These are phyloP conservation scores for Monosporozyma aerobia DNA, from an alignment of 805 yeast genomes.

Conservation along the genomic window DNA sequence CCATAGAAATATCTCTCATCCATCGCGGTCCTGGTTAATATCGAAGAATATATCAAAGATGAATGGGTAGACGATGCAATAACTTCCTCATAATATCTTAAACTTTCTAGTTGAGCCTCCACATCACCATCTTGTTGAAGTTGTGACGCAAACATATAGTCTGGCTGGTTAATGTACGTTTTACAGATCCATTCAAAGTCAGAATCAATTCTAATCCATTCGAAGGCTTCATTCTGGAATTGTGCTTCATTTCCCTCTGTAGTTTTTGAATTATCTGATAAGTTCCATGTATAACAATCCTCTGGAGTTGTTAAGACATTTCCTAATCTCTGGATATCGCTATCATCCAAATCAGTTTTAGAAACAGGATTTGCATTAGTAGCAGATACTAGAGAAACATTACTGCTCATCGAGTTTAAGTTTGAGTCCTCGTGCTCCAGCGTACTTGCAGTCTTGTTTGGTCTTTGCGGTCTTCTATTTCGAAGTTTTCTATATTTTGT, in stretches of 20 bases:
- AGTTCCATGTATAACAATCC: slow-evolving; percentile 63
- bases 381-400: slow-evolving; percentile 15
- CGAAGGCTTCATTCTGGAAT: slow-evolving; percentile 70
- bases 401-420: slow-evolving; percentile 13
- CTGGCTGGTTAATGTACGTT: slow-evolving; percentile 77
- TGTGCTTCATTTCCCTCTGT: slow-evolving; percentile 27
- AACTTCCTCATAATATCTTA: slow-evolving; percentile 55
- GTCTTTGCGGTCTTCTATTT: slow-evolving; percentile 37
- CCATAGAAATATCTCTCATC: slow-evolving; percentile 85
- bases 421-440: slow-evolving; percentile 30
- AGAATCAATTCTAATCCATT: slow-evolving; percentile 96
- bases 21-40: slow-evolving; percentile 68
- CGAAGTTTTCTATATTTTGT: slow-evolving; percentile 82
- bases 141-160: slow-evolving; percentile 90
- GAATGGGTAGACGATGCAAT: slow-evolving; percentile 39
- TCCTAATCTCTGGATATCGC: slow-evolving; percentile 40
- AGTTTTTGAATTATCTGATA: slow-evolving; percentile 58
- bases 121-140: slow-evolving; percentile 91
- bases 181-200: slow-evolving; percentile 95
- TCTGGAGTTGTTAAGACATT: slow-evolving; percentile 55
- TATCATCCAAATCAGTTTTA: slow-evolving; percentile 1
- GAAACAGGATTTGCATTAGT: background rate
- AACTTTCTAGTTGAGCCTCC: slow-evolving; percentile 86
- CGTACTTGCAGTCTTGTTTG: slow-evolving; percentile 22
- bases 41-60: slow-evolving; percentile 58